Percentiles rank a stretch among this genome's conserved stretches.
Evolutionary conservation across 2,329 filamentous ascomycete species (phyloP).

Genomic region (Penicillium vulpinum): DNA sequence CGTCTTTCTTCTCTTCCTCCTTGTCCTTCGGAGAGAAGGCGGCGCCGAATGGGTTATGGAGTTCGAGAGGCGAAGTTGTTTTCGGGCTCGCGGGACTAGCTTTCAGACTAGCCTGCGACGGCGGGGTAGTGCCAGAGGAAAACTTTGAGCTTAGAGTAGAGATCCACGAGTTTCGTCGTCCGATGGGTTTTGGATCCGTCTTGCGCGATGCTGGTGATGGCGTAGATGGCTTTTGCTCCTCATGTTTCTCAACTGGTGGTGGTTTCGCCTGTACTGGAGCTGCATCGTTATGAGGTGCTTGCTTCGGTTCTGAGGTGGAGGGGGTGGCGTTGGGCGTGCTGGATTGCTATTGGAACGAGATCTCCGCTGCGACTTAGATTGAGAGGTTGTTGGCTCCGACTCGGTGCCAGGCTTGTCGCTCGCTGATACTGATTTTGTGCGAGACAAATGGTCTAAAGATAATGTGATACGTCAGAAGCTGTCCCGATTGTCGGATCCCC

Average conservation of each 20-base stretch:
- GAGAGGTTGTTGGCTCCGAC: constrained; percentile 18
- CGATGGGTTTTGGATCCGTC: constrained; percentile 32
- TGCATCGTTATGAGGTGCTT: constrained; percentile 17
- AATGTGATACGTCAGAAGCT: constrained; percentile 15
- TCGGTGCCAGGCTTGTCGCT: constrained; percentile 31
- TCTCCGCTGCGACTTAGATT: constrained; percentile 25
- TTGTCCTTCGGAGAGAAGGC: constrained; percentile 44
- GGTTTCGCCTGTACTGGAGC: constrained; percentile 18
- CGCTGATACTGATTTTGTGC: constrained; percentile 39
- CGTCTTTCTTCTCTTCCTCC: constrained; percentile 45
- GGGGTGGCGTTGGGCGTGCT: constrained; percentile 18
- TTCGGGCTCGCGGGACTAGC: constrained; percentile 32
- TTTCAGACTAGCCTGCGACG: constrained; percentile 38
- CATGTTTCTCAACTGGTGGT: constrained; percentile 18
- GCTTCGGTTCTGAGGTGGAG: constrained; percentile 13
- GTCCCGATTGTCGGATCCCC: neutral
- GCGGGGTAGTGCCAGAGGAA: constrained; percentile 57
- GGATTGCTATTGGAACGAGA: constrained; percentile 25
- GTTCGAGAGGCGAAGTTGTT: constrained; percentile 38
- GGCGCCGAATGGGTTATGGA: constrained; percentile 48
- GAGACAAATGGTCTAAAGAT: constrained; percentile 35
- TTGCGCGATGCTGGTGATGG: constrained; percentile 26
- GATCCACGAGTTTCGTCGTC: constrained; percentile 80
- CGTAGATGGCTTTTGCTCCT: constrained; percentile 25
- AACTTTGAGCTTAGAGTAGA: constrained; percentile 92